Conservation (phyloP, 2,329 filamentous ascomycete genomes). For the Nothophoma quercina region DNA sequence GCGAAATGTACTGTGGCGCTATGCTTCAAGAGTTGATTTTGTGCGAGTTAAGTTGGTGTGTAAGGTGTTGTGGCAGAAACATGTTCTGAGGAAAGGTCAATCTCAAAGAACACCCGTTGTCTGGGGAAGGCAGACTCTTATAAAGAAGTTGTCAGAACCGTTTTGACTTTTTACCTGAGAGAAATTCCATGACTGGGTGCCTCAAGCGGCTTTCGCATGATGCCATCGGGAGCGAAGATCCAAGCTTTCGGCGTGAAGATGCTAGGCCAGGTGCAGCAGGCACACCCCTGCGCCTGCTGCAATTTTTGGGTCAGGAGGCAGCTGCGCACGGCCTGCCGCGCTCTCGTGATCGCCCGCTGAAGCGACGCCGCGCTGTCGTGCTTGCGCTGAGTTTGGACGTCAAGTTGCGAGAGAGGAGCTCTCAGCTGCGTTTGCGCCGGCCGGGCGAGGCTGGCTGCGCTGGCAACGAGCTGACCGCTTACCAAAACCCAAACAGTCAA, state of each 20-base stretch:
- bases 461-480: slow-evolving; percentile 16
- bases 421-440: slow-evolving; percentile 2
- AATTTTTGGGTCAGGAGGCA: slow-evolving; percentile 47
- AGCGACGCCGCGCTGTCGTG: slow-evolving; percentile 17
- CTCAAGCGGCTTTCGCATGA: slow-evolving; percentile 31
- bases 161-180: slow-evolving; percentile 39
- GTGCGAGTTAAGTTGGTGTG: slow-evolving; percentile 45
- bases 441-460: slow-evolving; percentile 6
- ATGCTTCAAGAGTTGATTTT: slow-evolving; percentile 42
- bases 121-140: slow-evolving; percentile 30
- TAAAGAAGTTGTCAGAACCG: slow-evolving; percentile 29
- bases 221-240: slow-evolving; percentile 34
- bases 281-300: slow-evolving; percentile 30
- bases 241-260: slow-evolving; percentile 34
- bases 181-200: slow-evolving; percentile 43
- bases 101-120: slow-evolving; percentile 4
- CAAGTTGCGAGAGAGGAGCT: slow-evolving; percentile 16
- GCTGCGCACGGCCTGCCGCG: slow-evolving; percentile 37
- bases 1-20: slow-evolving; percentile 20
- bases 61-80: slow-evolving; percentile 41
- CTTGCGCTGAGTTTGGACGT: slow-evolving; percentile 18
- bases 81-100: slow-evolving; percentile 32
- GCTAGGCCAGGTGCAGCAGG: slow-evolving; percentile 30
- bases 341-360: slow-evolving; percentile 39
- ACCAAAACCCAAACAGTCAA: neutral